Conservation (phyloP, 83 land plant species). For the Picea mariana region DNA sequence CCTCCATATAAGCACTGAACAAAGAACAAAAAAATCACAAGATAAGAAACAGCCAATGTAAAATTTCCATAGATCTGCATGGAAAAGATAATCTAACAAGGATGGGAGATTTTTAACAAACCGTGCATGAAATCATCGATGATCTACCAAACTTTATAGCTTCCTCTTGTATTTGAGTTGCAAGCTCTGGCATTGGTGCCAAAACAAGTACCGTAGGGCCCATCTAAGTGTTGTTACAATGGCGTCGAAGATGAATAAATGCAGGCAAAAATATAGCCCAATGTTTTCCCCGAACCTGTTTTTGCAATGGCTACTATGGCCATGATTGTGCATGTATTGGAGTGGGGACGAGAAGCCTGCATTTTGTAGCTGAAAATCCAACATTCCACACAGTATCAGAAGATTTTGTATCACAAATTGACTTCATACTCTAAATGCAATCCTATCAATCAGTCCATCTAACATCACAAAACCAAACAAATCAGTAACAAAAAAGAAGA, state of each 20-base stretch:
- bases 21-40: background rate
- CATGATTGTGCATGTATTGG: slow-evolving; percentile 44
- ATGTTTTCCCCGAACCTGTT: slow-evolving; percentile 9
- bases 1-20: slow-evolving; percentile 72
- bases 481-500: slow-evolving; percentile 30
- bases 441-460: background rate
- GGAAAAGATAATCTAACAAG: too few relatives aligned
- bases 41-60: background rate
- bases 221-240: too few relatives aligned
- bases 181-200: too few relatives aligned
- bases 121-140: too few relatives aligned
- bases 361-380: slow-evolving; percentile 38
- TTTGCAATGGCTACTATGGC: slow-evolving; percentile 78
- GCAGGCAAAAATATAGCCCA: too few relatives aligned
- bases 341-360: slow-evolving; percentile 1
- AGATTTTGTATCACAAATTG: background rate
- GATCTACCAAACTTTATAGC: too few relatives aligned
- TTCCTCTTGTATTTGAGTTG: too few relatives aligned
- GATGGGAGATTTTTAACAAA: too few relatives aligned
- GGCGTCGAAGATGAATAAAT: too few relatives aligned
- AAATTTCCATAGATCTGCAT: too few relatives aligned
- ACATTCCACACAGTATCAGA: slow-evolving; percentile 19
- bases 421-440: background rate
- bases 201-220: too few relatives aligned
- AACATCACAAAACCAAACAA: background rate